Evolutionary conservation across 345 rosid genomes (phyloP).

Genomic region (Laguncularia racemosa): DNA sequence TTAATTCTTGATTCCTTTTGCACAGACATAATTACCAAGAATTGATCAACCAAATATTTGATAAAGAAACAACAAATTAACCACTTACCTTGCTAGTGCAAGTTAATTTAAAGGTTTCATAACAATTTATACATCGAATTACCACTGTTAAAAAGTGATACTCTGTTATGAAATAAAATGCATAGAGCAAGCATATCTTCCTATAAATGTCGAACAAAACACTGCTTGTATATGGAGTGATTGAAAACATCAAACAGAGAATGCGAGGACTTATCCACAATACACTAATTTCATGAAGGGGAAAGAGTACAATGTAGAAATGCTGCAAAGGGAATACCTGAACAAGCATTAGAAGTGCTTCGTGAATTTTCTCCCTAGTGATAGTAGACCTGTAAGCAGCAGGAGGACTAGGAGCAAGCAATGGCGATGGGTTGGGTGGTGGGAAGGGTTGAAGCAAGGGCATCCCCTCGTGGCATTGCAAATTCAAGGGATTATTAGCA

Average conservation of each 20-base stretch:
- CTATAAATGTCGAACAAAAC: too few relatives aligned
- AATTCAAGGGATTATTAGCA: slow-evolving; percentile 38
- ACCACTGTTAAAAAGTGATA: too few relatives aligned
- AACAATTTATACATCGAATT: too few relatives aligned
- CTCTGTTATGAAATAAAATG: too few relatives aligned
- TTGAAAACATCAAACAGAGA: background rate
- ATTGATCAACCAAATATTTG: too few relatives aligned
- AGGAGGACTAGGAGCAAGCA: slow-evolving; percentile 40
- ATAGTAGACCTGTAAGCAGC: slow-evolving; percentile 23
- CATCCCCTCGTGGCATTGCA: slow-evolving; percentile 52
- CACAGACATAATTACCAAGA: too few relatives aligned
- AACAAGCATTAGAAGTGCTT: slow-evolving; percentile 52
- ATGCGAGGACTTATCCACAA: background rate
- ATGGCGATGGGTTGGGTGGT: slow-evolving; percentile 55
- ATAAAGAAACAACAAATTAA: too few relatives aligned
- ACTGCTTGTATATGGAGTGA: too few relatives aligned
- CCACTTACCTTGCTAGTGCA: too few relatives aligned
- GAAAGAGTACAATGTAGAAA: background rate
- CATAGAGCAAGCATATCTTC: too few relatives aligned
- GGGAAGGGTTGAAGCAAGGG: slow-evolving; percentile 74
- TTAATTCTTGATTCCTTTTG: too few relatives aligned
- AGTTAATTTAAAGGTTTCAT: too few relatives aligned
- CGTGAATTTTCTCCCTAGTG: slow-evolving; percentile 48
- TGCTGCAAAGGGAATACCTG: slow-evolving; percentile 30
- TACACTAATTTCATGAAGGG: background rate